A percentile compares a stretch with the other conserved stretches of the same genome.
Evolutionary conservation across 768 basidiomycete species (phyloP).

Genomic region (Lanmaoa rubissima): DNA sequence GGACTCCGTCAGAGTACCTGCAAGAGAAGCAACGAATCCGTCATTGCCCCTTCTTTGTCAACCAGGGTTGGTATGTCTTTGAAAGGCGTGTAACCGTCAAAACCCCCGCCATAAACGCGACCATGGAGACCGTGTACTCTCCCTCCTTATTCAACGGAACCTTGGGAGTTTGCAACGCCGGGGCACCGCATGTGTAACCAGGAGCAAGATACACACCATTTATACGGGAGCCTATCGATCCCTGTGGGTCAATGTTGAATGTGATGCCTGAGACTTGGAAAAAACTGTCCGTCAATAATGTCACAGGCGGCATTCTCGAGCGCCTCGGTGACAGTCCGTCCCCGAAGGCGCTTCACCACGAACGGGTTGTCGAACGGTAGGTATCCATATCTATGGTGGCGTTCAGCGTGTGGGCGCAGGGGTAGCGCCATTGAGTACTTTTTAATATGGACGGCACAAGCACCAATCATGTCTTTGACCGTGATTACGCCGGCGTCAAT

Average conservation of each 20-base stretch:
- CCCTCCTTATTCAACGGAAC: background rate
- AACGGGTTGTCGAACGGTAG: conserved; percentile 4
- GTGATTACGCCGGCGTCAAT: conserved; percentile 2
- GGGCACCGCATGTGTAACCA: background rate
- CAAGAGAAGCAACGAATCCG: conserved; percentile 8
- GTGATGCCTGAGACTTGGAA: conserved; percentile 3
- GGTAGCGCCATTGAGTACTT: background rate
- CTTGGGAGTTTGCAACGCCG: background rate
- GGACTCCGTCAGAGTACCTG: conserved; percentile 6
- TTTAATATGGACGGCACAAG: background rate
- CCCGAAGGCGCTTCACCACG: conserved; percentile 4
- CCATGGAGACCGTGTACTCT: conserved; percentile 5
- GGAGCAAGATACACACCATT: conserved; percentile 1
- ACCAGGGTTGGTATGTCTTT: conserved; percentile 1
- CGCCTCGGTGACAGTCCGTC: background rate
- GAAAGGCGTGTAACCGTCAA: conserved; percentile 10
- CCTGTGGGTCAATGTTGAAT: conserved; percentile 1
- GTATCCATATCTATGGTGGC: background rate
- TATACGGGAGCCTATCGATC: conserved; percentile 2
- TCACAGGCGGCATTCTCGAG: conserved; percentile 12
- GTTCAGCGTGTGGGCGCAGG: background rate
- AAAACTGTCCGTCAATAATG: conserved; percentile 5
- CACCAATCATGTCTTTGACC: conserved; percentile 16
- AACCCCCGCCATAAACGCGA: conserved; percentile 13
- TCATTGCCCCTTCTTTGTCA: conserved; percentile 1